phyloP scores from a whole-genome alignment of 345 rosid genomes.

The Salix caprea region DNA sequence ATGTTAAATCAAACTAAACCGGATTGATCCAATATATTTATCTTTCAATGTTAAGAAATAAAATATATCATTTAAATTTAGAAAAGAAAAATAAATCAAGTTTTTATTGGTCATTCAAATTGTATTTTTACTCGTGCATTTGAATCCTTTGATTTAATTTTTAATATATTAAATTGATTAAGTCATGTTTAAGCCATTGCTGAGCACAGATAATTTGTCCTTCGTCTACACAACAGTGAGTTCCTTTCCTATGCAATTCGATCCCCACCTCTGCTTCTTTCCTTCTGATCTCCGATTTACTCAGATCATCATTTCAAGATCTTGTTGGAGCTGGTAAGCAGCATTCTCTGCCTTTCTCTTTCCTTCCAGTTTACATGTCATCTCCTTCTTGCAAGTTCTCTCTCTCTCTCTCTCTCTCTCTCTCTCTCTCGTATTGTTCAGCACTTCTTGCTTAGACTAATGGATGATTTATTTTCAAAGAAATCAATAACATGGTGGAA shows the following conservation, averaged over 20 bases:
- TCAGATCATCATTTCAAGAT: background rate
- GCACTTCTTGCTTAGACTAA: background rate
- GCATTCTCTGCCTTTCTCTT: background rate
- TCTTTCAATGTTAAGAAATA: too few species aligned
- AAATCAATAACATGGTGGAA: too few species aligned
- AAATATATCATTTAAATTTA: too few species aligned
- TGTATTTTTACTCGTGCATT: too few species aligned
- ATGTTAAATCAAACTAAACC: too few species aligned
- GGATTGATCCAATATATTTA: too few species aligned
- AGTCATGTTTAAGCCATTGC: background rate
- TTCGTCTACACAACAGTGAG: background rate
- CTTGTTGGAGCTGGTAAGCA: background rate
- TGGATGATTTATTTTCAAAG: too few species aligned
- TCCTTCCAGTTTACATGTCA: background rate
- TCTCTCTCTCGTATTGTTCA: background rate
- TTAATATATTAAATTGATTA: too few species aligned
- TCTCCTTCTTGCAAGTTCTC: background rate
- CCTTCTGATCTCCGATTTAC: background rate
- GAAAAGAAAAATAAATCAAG: too few species aligned
- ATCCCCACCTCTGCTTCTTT: background rate
- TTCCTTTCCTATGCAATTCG: background rate
- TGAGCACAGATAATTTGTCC: background rate
- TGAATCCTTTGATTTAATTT: too few species aligned
- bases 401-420: too few species aligned
- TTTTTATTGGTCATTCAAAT: too few species aligned